Conservation (phyloP, 345 rosid genomes). For the Euphorbia pulcherrima region DNA sequence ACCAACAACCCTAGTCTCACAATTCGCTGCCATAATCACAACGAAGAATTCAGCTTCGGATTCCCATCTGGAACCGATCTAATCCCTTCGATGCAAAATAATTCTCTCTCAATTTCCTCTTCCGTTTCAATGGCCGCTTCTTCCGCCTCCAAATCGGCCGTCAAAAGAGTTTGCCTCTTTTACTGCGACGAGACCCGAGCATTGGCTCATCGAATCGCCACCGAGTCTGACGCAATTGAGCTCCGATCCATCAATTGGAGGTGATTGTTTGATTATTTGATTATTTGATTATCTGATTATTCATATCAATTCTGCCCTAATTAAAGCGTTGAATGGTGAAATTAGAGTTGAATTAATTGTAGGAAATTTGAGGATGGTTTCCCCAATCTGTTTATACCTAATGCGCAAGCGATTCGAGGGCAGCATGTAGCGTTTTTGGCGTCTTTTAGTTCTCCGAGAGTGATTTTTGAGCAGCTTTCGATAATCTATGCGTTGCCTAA, state of each 20-base stretch:
- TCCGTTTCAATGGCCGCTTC: conserved; percentile 51
- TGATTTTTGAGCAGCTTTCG: conserved; percentile 91
- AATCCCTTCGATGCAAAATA: conserved; percentile 33
- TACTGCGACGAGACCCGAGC: conserved; percentile 65
- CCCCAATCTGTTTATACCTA: conserved; percentile 86
- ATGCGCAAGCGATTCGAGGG: conserved; percentile 91
- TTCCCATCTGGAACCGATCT: conserved; percentile 50
- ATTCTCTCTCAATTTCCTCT: conserved; percentile 28
- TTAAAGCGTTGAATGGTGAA: background rate
- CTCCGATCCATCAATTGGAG: conserved; percentile 83
- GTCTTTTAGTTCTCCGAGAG: conserved; percentile 81
- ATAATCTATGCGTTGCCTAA: conserved; percentile 88
- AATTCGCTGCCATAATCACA: conserved; percentile 43
- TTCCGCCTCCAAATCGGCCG: conserved; percentile 41
- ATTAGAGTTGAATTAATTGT: conserved; percentile 4
- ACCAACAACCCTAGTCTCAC: background rate
- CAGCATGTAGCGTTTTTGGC: conserved; percentile 91
- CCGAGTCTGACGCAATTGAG: conserved; percentile 73
- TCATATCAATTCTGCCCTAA: background rate
- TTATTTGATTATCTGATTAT: background rate
- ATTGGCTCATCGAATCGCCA: conserved; percentile 77
- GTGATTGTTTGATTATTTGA: conserved; percentile 27
- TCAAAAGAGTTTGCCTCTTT: conserved; percentile 69
- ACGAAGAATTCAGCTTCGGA: conserved; percentile 43
- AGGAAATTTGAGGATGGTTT: conserved; percentile 95